Evolutionary conservation across 108 stramenopile genomes (phyloP).

Genomic region (Fragilariopsis cylindrus): DNA sequence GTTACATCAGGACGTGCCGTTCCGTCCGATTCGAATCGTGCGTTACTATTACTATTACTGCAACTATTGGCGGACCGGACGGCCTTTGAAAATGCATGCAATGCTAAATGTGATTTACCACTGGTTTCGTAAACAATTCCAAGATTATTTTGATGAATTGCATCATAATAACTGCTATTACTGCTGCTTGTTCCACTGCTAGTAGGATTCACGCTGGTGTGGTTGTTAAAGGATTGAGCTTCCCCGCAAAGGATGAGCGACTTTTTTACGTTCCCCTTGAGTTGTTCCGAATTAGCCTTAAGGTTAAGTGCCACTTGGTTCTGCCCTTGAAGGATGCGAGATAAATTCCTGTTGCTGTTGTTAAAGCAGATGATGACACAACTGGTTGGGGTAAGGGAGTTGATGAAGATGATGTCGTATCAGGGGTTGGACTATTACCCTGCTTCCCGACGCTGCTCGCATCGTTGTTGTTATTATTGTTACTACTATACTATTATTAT

Average conservation of each 20-base stretch:
- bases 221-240: constrained; percentile 43
- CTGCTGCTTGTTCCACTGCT: constrained; percentile 1
- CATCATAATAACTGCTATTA: constrained; percentile 43
- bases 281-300: constrained; percentile 80
- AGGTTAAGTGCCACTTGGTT: constrained; percentile 70
- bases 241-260: constrained; percentile 77
- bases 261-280: constrained; percentile 79
- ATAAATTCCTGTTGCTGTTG: constrained; percentile 26
- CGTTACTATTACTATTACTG: background rate
- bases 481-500: background rate
- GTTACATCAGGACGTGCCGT: constrained; percentile 51
- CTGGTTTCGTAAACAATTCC: constrained; percentile 70
- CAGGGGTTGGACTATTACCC: background rate
- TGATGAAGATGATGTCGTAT: constrained; percentile 5
- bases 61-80: constrained; percentile 27
- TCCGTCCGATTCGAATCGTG: constrained; percentile 61
- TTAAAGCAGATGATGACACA: constrained; percentile 13
- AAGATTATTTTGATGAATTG: constrained; percentile 77
- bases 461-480: background rate
- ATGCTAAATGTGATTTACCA: constrained; percentile 66
- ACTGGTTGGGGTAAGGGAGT: constrained; percentile 23
- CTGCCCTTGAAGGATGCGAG: constrained; percentile 40
- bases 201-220: background rate
- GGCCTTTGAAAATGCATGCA: constrained; percentile 70
- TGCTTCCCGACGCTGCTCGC: constrained; percentile 1